Conservation (phyloP, 108 stramenopile genomes). For the Nitzschia sp. region DNA sequence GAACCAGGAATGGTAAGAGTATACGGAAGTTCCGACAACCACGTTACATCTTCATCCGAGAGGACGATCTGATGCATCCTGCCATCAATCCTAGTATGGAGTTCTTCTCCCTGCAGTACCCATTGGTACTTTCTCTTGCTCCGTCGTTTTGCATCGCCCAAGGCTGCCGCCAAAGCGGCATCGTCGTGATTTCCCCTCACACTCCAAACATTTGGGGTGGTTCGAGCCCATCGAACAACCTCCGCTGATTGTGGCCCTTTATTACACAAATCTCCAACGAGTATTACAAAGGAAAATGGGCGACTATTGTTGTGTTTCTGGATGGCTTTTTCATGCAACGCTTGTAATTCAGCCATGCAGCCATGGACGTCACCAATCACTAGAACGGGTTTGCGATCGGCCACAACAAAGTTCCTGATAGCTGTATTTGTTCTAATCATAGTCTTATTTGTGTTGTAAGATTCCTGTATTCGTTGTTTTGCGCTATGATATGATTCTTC, state of each 20-base stretch:
- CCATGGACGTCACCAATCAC: slow-evolving; percentile 90
- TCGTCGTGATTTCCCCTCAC: slow-evolving; percentile 93
- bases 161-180: slow-evolving; percentile 68
- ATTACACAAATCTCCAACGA: slow-evolving; percentile 92
- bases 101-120: slow-evolving; percentile 31
- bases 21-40: slow-evolving; percentile 76
- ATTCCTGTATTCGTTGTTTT: too few species aligned
- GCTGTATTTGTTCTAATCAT: background rate
- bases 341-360: slow-evolving; percentile 67
- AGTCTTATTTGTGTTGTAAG: background rate
- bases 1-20: slow-evolving; percentile 54
- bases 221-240: slow-evolving; percentile 62
- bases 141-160: slow-evolving; percentile 46
- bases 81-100: background rate
- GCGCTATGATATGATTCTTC: too few species aligned
- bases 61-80: slow-evolving; percentile 12
- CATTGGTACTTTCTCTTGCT: slow-evolving; percentile 54
- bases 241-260: slow-evolving; percentile 84
- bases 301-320: slow-evolving; percentile 32
- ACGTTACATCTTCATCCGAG: slow-evolving; percentile 65
- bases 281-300: slow-evolving; percentile 61
- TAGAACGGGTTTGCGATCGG: too few species aligned
- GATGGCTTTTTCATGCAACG: slow-evolving; percentile 59
- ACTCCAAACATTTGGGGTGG: slow-evolving; percentile 51
- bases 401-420: slow-evolving; percentile 18